These are phyloP conservation scores for Penicillium mononematosum DNA, from an alignment of 495 filamentous ascomycete genomes.

Conservation along the genomic window DNA sequence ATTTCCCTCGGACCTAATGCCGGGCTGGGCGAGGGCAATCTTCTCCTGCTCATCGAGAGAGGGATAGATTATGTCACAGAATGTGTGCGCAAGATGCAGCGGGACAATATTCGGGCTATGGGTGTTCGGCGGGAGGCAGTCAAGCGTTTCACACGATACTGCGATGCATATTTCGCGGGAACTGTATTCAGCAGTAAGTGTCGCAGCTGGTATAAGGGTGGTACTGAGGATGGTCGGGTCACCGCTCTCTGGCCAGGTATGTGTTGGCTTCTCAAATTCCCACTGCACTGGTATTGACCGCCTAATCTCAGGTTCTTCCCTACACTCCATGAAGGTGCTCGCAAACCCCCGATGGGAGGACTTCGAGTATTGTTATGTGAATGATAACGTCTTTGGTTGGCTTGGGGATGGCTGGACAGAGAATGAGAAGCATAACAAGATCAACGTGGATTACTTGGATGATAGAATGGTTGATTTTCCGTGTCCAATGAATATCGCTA, in stretches of 20 bases:
- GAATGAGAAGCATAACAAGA: conserved; percentile 32
- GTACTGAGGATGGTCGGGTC: conserved; percentile 35
- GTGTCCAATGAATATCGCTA: too few species aligned
- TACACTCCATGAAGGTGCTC: conserved; percentile 40
- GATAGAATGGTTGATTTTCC: too few species aligned
- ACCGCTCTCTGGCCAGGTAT: conserved; percentile 46
- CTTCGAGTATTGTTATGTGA: conserved; percentile 38
- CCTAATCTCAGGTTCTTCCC: conserved; percentile 33
- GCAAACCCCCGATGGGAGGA: conserved; percentile 43
- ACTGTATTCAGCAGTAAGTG: conserved; percentile 51
- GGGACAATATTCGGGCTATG: conserved; percentile 48
- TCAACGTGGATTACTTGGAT: conserved; percentile 32
- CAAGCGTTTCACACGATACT: conserved; percentile 44
- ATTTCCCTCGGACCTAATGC: conserved; percentile 50
- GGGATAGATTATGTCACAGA: conserved; percentile 53
- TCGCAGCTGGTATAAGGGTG: conserved; percentile 56
- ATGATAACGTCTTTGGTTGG: conserved; percentile 39
- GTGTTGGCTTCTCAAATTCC: conserved; percentile 3
- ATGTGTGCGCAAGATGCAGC: conserved; percentile 50
- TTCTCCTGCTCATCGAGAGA: conserved; percentile 47
- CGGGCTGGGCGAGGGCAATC: conserved; percentile 47
- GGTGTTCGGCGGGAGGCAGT: conserved; percentile 39
- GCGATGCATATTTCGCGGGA: conserved; percentile 46
- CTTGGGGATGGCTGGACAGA: conserved; percentile 46
- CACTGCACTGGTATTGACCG: background rate